These are phyloP conservation scores for Leishmania mexicana DNA, from an alignment of 208 protist species.

Conservation along the genomic window DNA sequence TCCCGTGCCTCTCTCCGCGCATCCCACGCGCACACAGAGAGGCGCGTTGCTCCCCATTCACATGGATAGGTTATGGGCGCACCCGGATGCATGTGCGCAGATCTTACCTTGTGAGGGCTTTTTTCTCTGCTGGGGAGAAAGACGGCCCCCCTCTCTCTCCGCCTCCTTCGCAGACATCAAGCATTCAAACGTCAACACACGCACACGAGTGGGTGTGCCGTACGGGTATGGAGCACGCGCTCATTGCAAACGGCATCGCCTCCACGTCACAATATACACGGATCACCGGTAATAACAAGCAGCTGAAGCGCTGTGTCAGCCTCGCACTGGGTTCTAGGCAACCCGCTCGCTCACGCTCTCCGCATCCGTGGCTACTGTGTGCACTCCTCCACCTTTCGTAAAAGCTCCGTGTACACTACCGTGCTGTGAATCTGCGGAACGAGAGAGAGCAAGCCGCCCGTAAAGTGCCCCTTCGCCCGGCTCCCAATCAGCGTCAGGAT, in stretches of 20 bases:
- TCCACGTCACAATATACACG: background rate
- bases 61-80: background rate
- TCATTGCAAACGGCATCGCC: background rate
- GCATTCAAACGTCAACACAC: background rate
- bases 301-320: background rate
- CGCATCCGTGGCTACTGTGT: constrained; percentile 15
- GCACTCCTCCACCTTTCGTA: constrained; percentile 31
- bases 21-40: background rate
- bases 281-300: background rate
- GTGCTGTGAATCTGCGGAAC: constrained; percentile 62
- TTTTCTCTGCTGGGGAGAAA: too few relatives aligned
- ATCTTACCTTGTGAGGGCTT: background rate
- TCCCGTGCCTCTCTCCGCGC: background rate
- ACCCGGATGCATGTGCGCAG: background rate
- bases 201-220: background rate
- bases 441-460: constrained; percentile 75
- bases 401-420: constrained; percentile 25
- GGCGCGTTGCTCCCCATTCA: background rate
- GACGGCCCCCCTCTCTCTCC: too few relatives aligned
- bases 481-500: constrained; percentile 82
- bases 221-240: background rate
- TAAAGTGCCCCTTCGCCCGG: constrained; percentile 78
- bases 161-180: too few relatives aligned
- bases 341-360: background rate
- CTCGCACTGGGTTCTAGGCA: background rate